A percentile compares a stretch with the other conserved stretches of the same genome.
Conservation (phyloP, 305 asterid species). For the Fraxinus floribunda region DNA sequence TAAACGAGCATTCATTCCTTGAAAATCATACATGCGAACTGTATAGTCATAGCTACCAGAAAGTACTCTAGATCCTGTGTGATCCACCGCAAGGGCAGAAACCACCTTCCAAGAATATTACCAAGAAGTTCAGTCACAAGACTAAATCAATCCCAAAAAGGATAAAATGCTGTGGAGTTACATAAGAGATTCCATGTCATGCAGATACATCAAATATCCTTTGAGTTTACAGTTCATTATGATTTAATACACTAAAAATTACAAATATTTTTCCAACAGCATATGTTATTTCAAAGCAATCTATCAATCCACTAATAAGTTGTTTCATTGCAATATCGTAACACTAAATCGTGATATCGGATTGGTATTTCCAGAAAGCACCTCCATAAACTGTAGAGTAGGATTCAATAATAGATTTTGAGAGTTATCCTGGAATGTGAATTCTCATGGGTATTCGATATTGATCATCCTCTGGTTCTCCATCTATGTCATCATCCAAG, state of each 20-base stretch:
- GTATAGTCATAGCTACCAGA: constrained; percentile 90
- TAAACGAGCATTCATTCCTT: constrained; percentile 91
- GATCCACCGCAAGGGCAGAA: constrained; percentile 88
- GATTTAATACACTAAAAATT: neutral
- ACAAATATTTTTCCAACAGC: neutral
- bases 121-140: constrained; percentile 5
- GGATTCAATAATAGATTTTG: neutral
- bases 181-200: neutral
- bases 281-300: neutral
- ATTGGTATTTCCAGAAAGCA: neutral
- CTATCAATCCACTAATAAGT: neutral
- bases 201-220: neutral
- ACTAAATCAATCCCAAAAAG: neutral
- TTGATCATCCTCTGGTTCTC: constrained; percentile 45
- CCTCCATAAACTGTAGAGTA: neutral
- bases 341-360: neutral
- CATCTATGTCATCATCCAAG: constrained; percentile 57
- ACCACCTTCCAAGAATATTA: constrained; percentile 55
- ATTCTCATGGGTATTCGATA: constrained; percentile 72
- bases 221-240: neutral
- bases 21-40: constrained; percentile 94
- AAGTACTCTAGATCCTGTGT: constrained; percentile 82
- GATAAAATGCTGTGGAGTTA: neutral
- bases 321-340: neutral
- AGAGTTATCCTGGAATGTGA: neutral